Evolutionary conservation across 176 grass and related monocot species (phyloP).

Genomic region (Paspalum notatum): DNA sequence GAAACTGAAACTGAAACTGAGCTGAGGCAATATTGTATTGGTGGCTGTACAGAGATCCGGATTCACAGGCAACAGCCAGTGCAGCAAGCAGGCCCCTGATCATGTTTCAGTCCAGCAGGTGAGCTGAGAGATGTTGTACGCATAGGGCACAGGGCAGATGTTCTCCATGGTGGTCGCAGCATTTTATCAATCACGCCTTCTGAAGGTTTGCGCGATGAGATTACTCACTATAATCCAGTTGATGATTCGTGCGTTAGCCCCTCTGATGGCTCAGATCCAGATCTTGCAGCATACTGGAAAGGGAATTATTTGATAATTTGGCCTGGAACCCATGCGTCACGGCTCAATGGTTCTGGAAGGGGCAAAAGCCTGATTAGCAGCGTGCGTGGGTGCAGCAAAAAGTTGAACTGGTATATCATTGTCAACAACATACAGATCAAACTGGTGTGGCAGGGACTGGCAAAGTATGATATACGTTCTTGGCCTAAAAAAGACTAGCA

Average conservation of each 20-base stretch:
- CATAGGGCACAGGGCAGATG: neutral
- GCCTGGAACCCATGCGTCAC: constrained; percentile 38
- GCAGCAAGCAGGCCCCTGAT: constrained; percentile 35
- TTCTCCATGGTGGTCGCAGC: neutral
- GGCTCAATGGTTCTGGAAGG: constrained; percentile 48
- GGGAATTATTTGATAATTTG: constrained; percentile 26
- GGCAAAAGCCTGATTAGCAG: constrained; percentile 57
- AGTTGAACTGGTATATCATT: constrained; percentile 40
- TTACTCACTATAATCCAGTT: constrained; percentile 16
- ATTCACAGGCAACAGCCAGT: constrained; percentile 35
- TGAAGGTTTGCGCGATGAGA: neutral
- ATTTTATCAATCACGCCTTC: neutral
- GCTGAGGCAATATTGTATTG: constrained; percentile 22
- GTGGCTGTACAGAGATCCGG: constrained; percentile 41
- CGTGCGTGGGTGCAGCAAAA: constrained; percentile 36
- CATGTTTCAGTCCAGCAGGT: neutral
- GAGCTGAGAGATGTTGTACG: neutral
- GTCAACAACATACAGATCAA: constrained; percentile 36
- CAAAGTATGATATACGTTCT: neutral
- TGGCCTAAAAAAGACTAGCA: neutral
- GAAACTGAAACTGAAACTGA: constrained; percentile 15
- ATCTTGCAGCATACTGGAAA: constrained; percentile 31
- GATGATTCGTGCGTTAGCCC: constrained; percentile 12
- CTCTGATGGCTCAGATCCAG: constrained; percentile 40
- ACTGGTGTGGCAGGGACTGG: neutral